A percentile compares a stretch with the other conserved stretches of the same genome.
phyloP scores from a whole-genome alignment of 2,329 filamentous ascomycete genomes.

The Neonectria coccinea region DNA sequence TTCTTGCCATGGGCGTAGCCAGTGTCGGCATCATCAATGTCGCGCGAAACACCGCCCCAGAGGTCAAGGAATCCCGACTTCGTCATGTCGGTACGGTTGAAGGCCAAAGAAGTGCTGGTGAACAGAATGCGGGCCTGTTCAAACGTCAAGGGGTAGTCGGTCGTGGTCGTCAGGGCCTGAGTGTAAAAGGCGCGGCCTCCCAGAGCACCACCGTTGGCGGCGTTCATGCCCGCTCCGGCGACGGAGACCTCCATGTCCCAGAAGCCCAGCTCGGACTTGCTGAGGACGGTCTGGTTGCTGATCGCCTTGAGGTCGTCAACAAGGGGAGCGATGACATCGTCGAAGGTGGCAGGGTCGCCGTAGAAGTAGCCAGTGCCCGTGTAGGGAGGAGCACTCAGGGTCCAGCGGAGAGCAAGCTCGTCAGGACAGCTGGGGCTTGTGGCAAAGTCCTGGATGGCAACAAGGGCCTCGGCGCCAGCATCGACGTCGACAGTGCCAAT shows the following conservation, averaged over 20 bases:
- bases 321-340: constrained; percentile 31
- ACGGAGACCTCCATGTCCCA: constrained; percentile 41
- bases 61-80: constrained; percentile 43
- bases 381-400: constrained; percentile 29
- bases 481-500: constrained; percentile 32
- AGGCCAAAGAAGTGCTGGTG: constrained; percentile 34
- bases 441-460: constrained; percentile 41
- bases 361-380: constrained; percentile 42
- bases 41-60: constrained; percentile 42
- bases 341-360: constrained; percentile 39
- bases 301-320: constrained; percentile 31
- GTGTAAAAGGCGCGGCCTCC: constrained; percentile 42
- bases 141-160: constrained; percentile 40
- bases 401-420: constrained; percentile 41
- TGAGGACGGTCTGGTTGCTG: constrained; percentile 18
- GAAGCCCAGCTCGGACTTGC: constrained; percentile 38
- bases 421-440: constrained; percentile 33
- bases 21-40: constrained; percentile 37
- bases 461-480: constrained; percentile 33
- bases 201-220: constrained; percentile 33
- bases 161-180: constrained; percentile 37
- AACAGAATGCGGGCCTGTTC: constrained; percentile 35
- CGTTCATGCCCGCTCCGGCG: constrained; percentile 39
- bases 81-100: constrained; percentile 41
- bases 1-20: constrained; percentile 41